Evolutionary conservation across 768 basidiomycete genomes (phyloP).

Genomic region (Amanita fuliginea): DNA sequence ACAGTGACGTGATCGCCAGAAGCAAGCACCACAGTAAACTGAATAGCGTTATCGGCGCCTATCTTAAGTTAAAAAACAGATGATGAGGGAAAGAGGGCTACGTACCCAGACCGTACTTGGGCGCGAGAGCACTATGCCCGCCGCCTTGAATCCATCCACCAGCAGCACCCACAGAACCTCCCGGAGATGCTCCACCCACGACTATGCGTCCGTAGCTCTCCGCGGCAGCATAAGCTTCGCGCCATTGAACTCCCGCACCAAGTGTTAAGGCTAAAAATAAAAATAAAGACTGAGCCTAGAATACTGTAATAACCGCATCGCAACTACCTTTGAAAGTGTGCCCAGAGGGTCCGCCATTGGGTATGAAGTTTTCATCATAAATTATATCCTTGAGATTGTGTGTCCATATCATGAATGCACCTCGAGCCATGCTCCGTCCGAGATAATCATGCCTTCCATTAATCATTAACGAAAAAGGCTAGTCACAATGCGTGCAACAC

Average conservation of each 20-base stretch:
- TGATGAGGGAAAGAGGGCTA: no score
- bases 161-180: no score
- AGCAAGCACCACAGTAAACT: slow-evolving; percentile 30
- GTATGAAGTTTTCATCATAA: slow-evolving; percentile 18
- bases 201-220: slow-evolving; percentile 11
- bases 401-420: slow-evolving; percentile 30
- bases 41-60: slow-evolving; percentile 37
- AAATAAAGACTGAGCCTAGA: background rate
- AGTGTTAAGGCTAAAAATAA: slow-evolving; percentile 17
- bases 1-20: no score
- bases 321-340: slow-evolving; percentile 5
- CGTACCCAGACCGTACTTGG: background rate
- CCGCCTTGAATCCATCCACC: slow-evolving; percentile 23
- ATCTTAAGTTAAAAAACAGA: background rate
- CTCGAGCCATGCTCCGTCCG: slow-evolving; percentile 30
- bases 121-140: slow-evolving; percentile 12
- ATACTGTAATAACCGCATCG: background rate
- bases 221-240: slow-evolving; percentile 29
- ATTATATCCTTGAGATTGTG: slow-evolving; percentile 23
- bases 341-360: slow-evolving; percentile 19
- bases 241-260: slow-evolving; percentile 36
- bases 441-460: slow-evolving; percentile 28
- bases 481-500: background rate
- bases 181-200: no score
- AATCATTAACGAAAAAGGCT: slow-evolving; percentile 5